These are phyloP conservation scores for Trichocladium uniseriatum DNA, from an alignment of 495 filamentous ascomycete genomes.

Conservation along the genomic window DNA sequence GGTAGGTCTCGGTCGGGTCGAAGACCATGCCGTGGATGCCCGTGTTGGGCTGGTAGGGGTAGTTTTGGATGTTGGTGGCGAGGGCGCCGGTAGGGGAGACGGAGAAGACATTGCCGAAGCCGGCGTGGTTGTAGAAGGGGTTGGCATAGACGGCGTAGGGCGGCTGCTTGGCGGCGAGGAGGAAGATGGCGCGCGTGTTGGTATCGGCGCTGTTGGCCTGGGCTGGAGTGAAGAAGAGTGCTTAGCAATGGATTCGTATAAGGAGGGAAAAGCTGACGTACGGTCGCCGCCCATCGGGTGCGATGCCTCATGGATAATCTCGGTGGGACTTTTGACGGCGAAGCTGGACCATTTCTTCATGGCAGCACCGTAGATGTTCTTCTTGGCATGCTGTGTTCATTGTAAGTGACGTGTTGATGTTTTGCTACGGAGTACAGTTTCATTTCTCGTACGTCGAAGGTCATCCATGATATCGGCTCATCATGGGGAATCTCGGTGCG, in stretches of 20 bases:
- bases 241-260: background rate
- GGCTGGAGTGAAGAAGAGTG: conserved; percentile 35
- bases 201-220: conserved; percentile 56
- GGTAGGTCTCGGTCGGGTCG: conserved; percentile 70
- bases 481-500: conserved; percentile 68
- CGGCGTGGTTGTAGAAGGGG: conserved; percentile 78
- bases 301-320: conserved; percentile 66
- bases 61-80: conserved; percentile 65
- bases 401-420: conserved; percentile 13
- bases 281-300: conserved; percentile 53
- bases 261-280: conserved; percentile 20
- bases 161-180: conserved; percentile 63
- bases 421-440: background rate
- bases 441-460: conserved; percentile 55
- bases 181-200: conserved; percentile 79
- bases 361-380: conserved; percentile 75
- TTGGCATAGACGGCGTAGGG: conserved; percentile 78
- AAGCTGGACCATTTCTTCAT: conserved; percentile 89
- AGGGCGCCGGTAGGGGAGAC: conserved; percentile 53
- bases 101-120: conserved; percentile 69
- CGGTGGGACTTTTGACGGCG: conserved; percentile 62
- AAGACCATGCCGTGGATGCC: conserved; percentile 88
- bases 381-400: conserved; percentile 54
- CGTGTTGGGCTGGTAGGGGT: conserved; percentile 60
- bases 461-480: conserved; percentile 87